Conservation (phyloP, 345 rosid genomes). For the Iberis pinnata region DNA sequence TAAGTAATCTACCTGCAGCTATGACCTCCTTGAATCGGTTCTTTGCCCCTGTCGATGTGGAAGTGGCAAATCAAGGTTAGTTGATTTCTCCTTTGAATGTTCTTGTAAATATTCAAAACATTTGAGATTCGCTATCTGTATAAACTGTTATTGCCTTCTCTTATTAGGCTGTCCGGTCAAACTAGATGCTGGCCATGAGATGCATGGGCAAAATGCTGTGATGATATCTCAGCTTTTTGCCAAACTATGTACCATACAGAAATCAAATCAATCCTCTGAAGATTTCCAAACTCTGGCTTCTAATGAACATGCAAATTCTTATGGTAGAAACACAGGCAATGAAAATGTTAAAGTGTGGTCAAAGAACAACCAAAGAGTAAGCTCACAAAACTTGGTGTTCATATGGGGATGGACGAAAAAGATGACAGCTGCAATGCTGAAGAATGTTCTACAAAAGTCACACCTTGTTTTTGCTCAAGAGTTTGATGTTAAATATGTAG, state of each 20-base stretch:
- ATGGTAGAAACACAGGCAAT: constrained; percentile 21
- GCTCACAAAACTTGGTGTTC: constrained; percentile 62
- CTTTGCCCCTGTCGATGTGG: constrained; percentile 53
- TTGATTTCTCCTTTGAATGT: not conserved
- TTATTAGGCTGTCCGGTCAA: constrained; percentile 19
- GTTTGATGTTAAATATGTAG: constrained; percentile 55
- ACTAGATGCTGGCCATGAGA: constrained; percentile 31
- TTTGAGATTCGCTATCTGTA: not conserved
- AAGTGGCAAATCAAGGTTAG: constrained; percentile 64
- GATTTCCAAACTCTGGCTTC: constrained; percentile 28
- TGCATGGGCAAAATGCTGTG: constrained; percentile 59
- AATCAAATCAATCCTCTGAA: constrained; percentile 27
- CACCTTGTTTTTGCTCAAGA: constrained; percentile 41
- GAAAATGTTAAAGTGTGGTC: constrained; percentile 54
- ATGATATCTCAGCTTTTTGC: constrained; percentile 65
- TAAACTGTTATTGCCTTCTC: constrained; percentile 9
- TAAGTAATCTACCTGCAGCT: constrained; percentile 43
- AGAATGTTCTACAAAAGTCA: constrained; percentile 49
- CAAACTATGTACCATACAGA: constrained; percentile 53
- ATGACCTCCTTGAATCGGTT: constrained; percentile 49
- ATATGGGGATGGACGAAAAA: constrained; percentile 58
- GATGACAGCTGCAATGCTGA: constrained; percentile 50
- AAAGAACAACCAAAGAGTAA: constrained; percentile 43
- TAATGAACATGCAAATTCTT: constrained; percentile 35
- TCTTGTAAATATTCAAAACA: not conserved